Evolutionary conservation across 108 stramenopile species (phyloP), one percentile per base, ranked within the genome.

Genomic region (Cyclotella atomus): DNA sequence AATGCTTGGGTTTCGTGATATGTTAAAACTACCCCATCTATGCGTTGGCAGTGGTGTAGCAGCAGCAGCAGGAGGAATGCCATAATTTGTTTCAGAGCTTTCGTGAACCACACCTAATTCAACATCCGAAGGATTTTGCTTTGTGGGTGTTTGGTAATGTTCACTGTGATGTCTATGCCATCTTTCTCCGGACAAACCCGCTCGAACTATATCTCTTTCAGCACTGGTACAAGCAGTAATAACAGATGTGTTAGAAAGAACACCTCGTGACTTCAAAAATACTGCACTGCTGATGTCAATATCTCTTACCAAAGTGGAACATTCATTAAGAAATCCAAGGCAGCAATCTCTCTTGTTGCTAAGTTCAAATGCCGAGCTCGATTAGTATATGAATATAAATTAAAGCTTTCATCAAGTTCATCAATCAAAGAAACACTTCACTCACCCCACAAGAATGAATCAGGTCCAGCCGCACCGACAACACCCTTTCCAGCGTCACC

Each of bases 281-380:
- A n/a, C n/a, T n/a, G n/a, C n/a, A n/a, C n/a, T n/a, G n/a, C n/a
- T n/a, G n/a, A n/a, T n/a, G n/a, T n/a, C n/a, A n/a, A n/a, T n/a
- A n/a, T n/a, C 38, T 41, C 61, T 44, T 21, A 62, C 61, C 20
- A 66, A 72, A 96, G 34, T 2, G 92, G 90, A 54, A 96, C 82
- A 32, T 82, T 85, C 61, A 87, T 63, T 29, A 96, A 69, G 57
- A 96, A 96, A 60, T 94, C 91, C 64, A 96, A 83, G 5, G 93
- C 95, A 1, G 95, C 95, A 73, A 96, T 91, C 57, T 96, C 92
- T 66, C 93, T 63, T 17, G 90, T 91, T 6, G 87, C n/a, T n/a
- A n/a, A n/a, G n/a, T n/a, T n/a, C n/a, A n/a, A n/a, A n/a, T n/a
- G n/a, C n/a, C n/a, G n/a, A n/a, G n/a, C n/a, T n/a, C n/a, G n/a